Percentiles rank a stretch among this genome's conserved stretches.
phyloP scores from a whole-genome alignment of 805 yeast species.

The Debaryomyces hansenii region DNA sequence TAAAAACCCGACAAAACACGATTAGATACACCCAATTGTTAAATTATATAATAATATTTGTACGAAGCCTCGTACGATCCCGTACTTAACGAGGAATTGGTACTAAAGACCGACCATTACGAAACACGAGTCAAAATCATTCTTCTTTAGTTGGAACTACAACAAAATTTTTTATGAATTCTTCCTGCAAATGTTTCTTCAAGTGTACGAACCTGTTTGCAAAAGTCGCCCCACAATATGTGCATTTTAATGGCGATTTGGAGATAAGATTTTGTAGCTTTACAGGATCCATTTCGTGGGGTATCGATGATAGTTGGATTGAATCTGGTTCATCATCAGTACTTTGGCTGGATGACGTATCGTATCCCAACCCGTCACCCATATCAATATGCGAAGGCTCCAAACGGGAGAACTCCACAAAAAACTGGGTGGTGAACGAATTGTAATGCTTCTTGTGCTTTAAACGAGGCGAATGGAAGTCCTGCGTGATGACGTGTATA shows the following conservation, averaged over 20 bases:
- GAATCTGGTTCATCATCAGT: background rate
- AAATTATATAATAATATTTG: too few relatives aligned
- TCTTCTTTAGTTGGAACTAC: background rate
- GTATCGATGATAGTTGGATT: background rate
- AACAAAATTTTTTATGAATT: slow-evolving; percentile 15
- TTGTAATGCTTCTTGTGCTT: slow-evolving; percentile 68
- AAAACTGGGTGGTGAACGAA: slow-evolving; percentile 67
- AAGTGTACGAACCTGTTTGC: slow-evolving; percentile 19
- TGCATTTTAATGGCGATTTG: slow-evolving; percentile 20
- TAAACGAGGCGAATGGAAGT: slow-evolving; percentile 52
- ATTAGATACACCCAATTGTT: too few relatives aligned
- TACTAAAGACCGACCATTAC: too few relatives aligned
- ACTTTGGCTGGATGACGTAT: background rate
- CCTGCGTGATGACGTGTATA: slow-evolving; percentile 69
- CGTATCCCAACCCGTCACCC: background rate
- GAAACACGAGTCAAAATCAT: too few relatives aligned
- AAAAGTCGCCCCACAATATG: slow-evolving; percentile 21
- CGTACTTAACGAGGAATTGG: too few relatives aligned
- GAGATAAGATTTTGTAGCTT: slow-evolving; percentile 8
- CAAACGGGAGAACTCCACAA: slow-evolving; percentile 53
- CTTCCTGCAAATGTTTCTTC: slow-evolving; percentile 24
- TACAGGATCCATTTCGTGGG: slow-evolving; percentile 5
- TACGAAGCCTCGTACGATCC: too few relatives aligned
- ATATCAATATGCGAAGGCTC: slow-evolving; percentile 12
- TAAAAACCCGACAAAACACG: too few relatives aligned